Percentiles rank a stretch among this genome's conserved stretches.
phyloP scores from a whole-genome alignment of 306 rosid species.

The Acacia acuminata region DNA sequence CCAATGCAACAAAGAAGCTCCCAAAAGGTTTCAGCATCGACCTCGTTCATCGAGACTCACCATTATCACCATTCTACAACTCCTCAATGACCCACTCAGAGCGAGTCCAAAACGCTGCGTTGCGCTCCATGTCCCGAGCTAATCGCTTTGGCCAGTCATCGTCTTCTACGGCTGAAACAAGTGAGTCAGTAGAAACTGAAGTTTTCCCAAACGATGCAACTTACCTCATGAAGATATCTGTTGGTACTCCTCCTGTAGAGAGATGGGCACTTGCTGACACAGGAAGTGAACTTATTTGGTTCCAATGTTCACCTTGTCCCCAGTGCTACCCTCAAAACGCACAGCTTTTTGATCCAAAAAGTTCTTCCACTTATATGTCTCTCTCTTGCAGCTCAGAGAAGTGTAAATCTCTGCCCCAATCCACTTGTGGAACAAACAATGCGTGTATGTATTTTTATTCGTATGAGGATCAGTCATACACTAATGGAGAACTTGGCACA shows the following conservation, averaged over 20 bases:
- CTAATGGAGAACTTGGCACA: neutral
- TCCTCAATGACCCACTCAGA: neutral
- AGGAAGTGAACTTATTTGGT: neutral
- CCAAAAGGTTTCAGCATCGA: neutral
- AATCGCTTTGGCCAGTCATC: neutral
- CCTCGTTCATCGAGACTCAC: neutral
- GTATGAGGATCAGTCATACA: conserved; percentile 19
- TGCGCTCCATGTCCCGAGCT: neutral
- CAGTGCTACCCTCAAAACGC: neutral
- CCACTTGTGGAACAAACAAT: neutral
- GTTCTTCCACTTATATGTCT: neutral
- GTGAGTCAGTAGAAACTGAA: neutral
- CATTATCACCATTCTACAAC: neutral
- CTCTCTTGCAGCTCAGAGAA: neutral
- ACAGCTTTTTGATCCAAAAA: neutral
- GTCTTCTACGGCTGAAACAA: neutral
- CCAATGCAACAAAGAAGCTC: neutral
- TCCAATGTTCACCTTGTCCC: neutral
- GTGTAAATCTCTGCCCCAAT: too few relatives aligned
- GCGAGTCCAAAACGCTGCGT: neutral
- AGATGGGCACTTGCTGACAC: neutral
- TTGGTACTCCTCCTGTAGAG: neutral
- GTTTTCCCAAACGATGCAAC: neutral
- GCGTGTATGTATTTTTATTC: neutral
- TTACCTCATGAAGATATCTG: neutral